Base-by-base conservation (phyloP, 2,329 filamentous ascomycete genomes). In the Cercospora zeina region DNA sequence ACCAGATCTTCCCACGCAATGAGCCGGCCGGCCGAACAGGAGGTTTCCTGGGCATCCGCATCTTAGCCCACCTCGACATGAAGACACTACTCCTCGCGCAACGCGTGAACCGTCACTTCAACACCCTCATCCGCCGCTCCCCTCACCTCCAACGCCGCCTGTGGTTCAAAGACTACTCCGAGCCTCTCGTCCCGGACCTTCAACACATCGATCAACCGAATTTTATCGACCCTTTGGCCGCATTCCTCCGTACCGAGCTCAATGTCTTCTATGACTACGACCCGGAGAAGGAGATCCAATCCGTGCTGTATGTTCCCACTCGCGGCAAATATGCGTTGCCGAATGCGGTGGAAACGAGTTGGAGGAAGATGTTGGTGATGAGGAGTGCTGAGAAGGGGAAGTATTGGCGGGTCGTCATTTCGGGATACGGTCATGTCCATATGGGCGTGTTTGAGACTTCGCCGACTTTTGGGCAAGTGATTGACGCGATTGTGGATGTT, bases 361-460 rank as follows among this genome's bases (percentile, higher is more conserved):
- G 58, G 58, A 33, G 51, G 27, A 42, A 33, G n/a, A 60, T 55
- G 58, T 21, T 49, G 36, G 58, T 55, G 2, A 55, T 60, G 58
- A 55, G 58, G 31, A 34, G 50, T 21, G 50, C 50, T 19, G 27
- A 42, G 30, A 49, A 50, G 13, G 14, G 27, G 10, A 21, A 31
- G n/a, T 33, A 34, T 13, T 60, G 58, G 58, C 56, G 45, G 13
- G 42, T 58, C 19, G 45, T 51, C 4, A 51, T 59, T 14, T n/a
- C 45, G 9, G 45, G 45, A 24, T 19, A 14, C 21, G 56, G 45
- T 14, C 31, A 27, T 27, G 21, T 59, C 16, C 31, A 53, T 13
- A 31, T 59, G 30, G 56, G 56, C 13, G 7, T 42, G 1, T 36
- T 39, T 36, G 33, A 36, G 8, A 27, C 5, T 16, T 13, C 56